Percentiles rank a stretch among this genome's conserved stretches.
Evolutionary conservation across 768 basidiomycete species (phyloP).

Genomic region (Leccinum longicurvipes): DNA sequence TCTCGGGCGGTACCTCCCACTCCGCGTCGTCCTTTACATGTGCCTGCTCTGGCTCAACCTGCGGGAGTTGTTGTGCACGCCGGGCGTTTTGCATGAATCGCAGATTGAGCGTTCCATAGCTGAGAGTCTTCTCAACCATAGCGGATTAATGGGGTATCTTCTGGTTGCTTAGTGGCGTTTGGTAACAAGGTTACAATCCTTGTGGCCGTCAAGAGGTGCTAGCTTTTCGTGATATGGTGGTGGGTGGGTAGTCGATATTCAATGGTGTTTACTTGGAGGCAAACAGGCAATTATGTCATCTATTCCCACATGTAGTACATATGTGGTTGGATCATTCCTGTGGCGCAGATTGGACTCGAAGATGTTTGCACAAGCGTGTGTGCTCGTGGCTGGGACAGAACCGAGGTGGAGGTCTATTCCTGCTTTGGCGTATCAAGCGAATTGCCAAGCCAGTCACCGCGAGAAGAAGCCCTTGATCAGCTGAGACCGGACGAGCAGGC

Average conservation of each 20-base stretch:
- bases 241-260: background rate
- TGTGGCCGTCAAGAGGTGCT: background rate
- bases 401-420: background rate
- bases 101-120: conserved; percentile 60
- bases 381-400: background rate
- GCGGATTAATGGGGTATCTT: background rate
- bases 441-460: background rate
- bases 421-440: background rate
- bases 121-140: conserved; percentile 48
- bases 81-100: conserved; percentile 75
- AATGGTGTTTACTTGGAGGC: background rate
- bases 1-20: conserved; percentile 57
- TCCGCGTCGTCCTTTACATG: conserved; percentile 59
- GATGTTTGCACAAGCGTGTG: too few species aligned
- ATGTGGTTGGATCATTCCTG: conserved; percentile 9
- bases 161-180: background rate
- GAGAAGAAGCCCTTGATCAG: background rate
- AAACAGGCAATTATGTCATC: conserved; percentile 16
- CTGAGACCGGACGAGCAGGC: background rate
- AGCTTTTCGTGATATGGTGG: background rate
- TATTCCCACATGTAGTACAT: conserved; percentile 14
- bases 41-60: conserved; percentile 49
- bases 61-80: conserved; percentile 44
- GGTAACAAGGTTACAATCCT: background rate
- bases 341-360: conserved; percentile 5